A percentile compares a stretch with the other conserved stretches of the same genome.
Evolutionary conservation across 768 basidiomycete genomes (phyloP).

Genomic region (Hericium alpestre): DNA sequence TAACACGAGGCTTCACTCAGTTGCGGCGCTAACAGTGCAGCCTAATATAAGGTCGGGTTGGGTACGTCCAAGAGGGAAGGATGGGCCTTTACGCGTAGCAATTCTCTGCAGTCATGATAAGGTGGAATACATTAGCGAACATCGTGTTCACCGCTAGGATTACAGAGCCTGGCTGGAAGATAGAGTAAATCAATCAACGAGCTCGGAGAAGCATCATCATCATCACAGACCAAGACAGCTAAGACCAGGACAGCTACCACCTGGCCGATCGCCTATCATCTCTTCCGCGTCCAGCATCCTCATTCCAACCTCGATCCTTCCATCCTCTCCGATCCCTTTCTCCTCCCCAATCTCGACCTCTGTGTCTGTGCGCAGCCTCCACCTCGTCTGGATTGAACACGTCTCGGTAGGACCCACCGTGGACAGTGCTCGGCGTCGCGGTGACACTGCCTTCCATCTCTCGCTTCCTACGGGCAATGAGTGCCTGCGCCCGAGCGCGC

Average conservation of each 20-base stretch:
- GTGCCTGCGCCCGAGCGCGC: slow-evolving; percentile 62
- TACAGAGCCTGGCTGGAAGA: too few relatives aligned
- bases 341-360: slow-evolving; percentile 17
- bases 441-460: slow-evolving; percentile 53
- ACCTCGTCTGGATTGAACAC: slow-evolving; percentile 63
- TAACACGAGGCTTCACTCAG: too few relatives aligned
- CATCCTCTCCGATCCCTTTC: not conserved
- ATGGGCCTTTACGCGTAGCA: too few relatives aligned
- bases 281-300: not conserved
- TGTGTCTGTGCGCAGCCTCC: slow-evolving; percentile 51
- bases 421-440: slow-evolving; percentile 63
- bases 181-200: too few relatives aligned
- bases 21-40: too few relatives aligned
- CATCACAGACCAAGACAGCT: too few relatives aligned
- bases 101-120: too few relatives aligned
- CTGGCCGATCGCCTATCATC: not conserved
- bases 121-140: too few relatives aligned
- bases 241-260: not conserved
- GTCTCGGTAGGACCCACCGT: slow-evolving; percentile 48
- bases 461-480: slow-evolving; percentile 55
- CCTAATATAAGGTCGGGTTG: too few relatives aligned
- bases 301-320: not conserved
- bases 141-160: too few relatives aligned
- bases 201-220: too few relatives aligned
- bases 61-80: too few relatives aligned